Base-by-base conservation (phyloP, 2,329 filamentous ascomycete species). In the Cladosporium sp. region DNA sequence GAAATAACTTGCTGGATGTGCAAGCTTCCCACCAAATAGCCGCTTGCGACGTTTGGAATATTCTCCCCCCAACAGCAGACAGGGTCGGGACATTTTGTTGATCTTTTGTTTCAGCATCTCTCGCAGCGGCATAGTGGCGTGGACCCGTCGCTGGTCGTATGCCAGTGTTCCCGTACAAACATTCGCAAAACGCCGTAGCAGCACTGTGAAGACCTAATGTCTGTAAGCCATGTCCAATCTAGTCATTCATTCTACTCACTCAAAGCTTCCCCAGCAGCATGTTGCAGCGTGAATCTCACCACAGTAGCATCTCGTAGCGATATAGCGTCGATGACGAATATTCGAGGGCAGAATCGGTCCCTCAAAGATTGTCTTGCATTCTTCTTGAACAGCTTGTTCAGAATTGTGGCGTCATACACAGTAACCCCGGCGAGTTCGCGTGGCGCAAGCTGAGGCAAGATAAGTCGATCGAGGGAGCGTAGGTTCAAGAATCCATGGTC, bases 281-380 rank as follows among this genome's bases (percentile, higher is more conserved):
- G 46, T 19, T 49, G 46, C 18, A 49, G 9, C 9, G 46, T 49
- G 8, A 49, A 49, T n/a, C 41, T 49, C 19, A 49, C 13, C 9
- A 41, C 19, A n/a, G 46, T 49, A 5, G 46, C 35, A 9, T 49
- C 46, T 3, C 18, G 7, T 13, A 41, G 6, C 3, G 16, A 16
- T 19, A 19, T 14, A 40, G 37, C 46, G n/a, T 49, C 18, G 5
- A 33, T n/a, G 3, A 28, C 28, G 19, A 49, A 33, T 4, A 49
- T 31, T 6, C 46, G 19, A 2, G 35, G 46, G 13, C 35, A 10
- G 3, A 49, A 28, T 5, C n/a, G 13, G 13, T 49, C 9, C 2
- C 11, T 16, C 35, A 35, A 38, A 2, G 46, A 6, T 6, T 6
- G 11, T 38, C 13, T n/a, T 28, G 13, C 14, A 16, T 19, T 41